These are phyloP conservation scores for Dactylellina sp. DNA, from an alignment of 2,329 filamentous ascomycete species.

Conservation along the genomic window DNA sequence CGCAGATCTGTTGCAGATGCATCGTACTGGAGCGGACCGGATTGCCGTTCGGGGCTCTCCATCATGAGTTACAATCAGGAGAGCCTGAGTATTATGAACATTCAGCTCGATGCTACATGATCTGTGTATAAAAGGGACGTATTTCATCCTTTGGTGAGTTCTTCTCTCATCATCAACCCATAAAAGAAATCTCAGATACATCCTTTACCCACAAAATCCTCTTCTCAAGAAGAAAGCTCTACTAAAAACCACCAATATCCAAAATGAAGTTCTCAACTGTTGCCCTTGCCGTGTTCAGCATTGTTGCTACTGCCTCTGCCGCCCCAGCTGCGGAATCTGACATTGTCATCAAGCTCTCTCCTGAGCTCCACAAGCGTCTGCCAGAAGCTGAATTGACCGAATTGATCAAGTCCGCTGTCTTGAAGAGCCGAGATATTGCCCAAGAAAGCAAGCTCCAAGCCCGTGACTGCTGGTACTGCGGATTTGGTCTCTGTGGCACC, in stretches of 20 bases:
- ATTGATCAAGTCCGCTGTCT: conserved; percentile 42
- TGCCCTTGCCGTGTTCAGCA: conserved; percentile 24
- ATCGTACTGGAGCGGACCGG: background rate
- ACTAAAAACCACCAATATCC: conserved; percentile 1
- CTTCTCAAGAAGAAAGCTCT: background rate
- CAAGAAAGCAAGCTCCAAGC: conserved; percentile 32
- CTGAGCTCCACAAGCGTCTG: conserved; percentile 47
- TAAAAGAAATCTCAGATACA: background rate
- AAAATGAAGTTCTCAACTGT: conserved; percentile 48
- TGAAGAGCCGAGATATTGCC: conserved; percentile 36
- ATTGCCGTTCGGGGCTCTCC: background rate
- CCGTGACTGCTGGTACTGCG: conserved; percentile 45
- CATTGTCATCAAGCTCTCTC: conserved; percentile 48
- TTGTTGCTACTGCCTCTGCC: conserved; percentile 34
- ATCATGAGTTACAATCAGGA: too few species aligned
- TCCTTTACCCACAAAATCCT: too few species aligned
- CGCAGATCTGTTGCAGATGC: too few species aligned
- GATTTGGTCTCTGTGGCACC: conserved; percentile 45
- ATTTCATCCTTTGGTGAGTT: background rate
- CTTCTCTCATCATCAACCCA: background rate
- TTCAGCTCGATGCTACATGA: too few species aligned
- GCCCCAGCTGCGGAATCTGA: conserved; percentile 40
- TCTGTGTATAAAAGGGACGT: conserved; percentile 1
- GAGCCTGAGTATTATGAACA: too few species aligned
- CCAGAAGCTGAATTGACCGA: conserved; percentile 49